Conservation (phyloP, 225 moss, liverwort and hornwort species). For the Ulota crispa region DNA sequence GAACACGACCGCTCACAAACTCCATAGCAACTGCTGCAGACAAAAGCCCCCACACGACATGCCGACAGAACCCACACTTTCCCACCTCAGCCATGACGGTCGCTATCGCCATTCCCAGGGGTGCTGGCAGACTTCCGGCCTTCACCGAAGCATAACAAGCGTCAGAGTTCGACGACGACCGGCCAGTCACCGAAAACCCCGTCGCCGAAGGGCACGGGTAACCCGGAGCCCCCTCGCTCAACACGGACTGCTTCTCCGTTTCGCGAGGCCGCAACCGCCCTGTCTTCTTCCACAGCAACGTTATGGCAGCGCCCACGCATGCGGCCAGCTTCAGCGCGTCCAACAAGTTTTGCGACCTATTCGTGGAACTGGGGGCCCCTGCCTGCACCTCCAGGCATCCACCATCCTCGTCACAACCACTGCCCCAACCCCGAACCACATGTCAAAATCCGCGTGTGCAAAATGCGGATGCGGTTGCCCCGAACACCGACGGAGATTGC, state of each 20-base stretch:
- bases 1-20: neutral
- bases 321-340: conserved; percentile 60
- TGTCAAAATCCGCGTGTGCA: neutral
- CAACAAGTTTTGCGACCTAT: conserved; percentile 37
- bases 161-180: conserved; percentile 39
- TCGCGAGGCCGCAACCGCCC: conserved; percentile 10
- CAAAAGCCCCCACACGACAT: neutral
- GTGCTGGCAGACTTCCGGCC: conserved; percentile 56
- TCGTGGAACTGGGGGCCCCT: conserved; percentile 14
- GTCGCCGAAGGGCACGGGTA: conserved; percentile 41
- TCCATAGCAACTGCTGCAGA: neutral
- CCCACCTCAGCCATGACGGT: conserved; percentile 81
- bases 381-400: conserved; percentile 17
- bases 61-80: neutral
- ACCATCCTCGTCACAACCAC: conserved; percentile 25
- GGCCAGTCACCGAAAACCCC: conserved; percentile 41
- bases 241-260: conserved; percentile 29
- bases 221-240: conserved; percentile 35
- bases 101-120: conserved; percentile 86
- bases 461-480: neutral
- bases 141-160: conserved; percentile 35
- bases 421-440: conserved; percentile 24
- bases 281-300: conserved; percentile 49
- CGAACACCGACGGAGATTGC: neutral
- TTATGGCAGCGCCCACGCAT: conserved; percentile 50